phyloP scores from a whole-genome alignment of 2,329 filamentous ascomycete species.

The Ascochyta clinopodiicola region DNA sequence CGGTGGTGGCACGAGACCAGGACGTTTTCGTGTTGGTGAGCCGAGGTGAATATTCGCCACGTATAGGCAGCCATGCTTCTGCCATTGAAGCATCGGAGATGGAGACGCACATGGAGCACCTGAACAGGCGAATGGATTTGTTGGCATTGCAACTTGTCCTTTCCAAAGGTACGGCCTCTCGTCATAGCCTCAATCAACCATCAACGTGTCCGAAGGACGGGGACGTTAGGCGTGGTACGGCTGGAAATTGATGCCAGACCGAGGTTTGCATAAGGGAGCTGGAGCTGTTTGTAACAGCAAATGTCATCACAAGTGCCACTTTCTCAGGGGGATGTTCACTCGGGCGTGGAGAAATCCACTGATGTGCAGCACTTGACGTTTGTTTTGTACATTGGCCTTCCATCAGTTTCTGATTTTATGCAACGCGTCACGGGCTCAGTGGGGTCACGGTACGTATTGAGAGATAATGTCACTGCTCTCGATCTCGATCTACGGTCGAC shows the following conservation, averaged over 20 bases:
- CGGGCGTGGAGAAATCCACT: slow-evolving; percentile 3
- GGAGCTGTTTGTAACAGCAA: neutral
- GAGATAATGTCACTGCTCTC: slow-evolving; percentile 5
- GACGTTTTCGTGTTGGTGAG: neutral
- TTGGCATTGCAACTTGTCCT: neutral
- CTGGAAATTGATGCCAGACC: neutral
- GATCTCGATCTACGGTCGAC: slow-evolving; percentile 12
- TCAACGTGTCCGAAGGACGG: neutral
- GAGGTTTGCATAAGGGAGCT: neutral
- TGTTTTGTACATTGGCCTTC: slow-evolving; percentile 13
- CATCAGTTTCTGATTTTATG: slow-evolving; percentile 6
- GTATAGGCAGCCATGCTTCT: slow-evolving; percentile 4
- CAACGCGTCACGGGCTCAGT: slow-evolving; percentile 12
- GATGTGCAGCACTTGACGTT: slow-evolving; percentile 14
- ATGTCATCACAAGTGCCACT: slow-evolving; percentile 9
- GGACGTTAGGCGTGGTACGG: neutral
- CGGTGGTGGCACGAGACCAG: neutral
- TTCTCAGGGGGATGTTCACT: neutral
- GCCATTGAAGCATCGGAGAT: neutral
- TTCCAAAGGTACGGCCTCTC: neutral
- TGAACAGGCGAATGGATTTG: neutral
- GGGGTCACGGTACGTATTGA: slow-evolving; percentile 5
- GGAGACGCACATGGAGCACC: neutral
- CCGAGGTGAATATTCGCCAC: slow-evolving; percentile 10
- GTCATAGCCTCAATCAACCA: neutral